phyloP scores from a whole-genome alignment of 805 yeast species.

The Ogataea trehalophila region DNA sequence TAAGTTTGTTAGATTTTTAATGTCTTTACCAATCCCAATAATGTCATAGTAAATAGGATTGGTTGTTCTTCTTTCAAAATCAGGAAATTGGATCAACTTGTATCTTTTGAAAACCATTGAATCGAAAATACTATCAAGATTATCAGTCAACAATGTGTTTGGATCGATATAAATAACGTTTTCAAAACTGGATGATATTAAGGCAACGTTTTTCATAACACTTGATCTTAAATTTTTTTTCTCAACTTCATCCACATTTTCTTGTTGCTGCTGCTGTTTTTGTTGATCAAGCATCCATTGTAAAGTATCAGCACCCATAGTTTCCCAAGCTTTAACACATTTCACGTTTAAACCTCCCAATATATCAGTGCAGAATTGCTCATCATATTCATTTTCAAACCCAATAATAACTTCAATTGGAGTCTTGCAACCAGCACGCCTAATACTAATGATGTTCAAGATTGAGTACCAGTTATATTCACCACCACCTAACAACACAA shows the following conservation, averaged over 20 bases:
- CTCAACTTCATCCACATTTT: not conserved
- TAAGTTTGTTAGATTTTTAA: conserved; percentile 25
- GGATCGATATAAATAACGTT: conserved; percentile 61
- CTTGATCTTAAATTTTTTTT: conserved; percentile 21
- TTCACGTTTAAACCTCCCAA: conserved; percentile 34
- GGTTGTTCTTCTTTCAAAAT: conserved; percentile 74
- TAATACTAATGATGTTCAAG: conserved; percentile 31
- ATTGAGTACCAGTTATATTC: conserved; percentile 31
- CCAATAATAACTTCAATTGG: conserved; percentile 38
- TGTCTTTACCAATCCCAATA: conserved; percentile 45
- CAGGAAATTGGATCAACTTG: conserved; percentile 63
- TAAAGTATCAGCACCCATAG: conserved; percentile 25
- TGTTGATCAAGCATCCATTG: not conserved
- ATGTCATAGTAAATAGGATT: conserved; percentile 61
- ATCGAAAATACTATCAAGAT: conserved; percentile 50
- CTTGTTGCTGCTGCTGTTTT: not conserved
- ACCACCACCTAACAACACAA: conserved; percentile 35
- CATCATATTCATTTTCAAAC: conserved; percentile 29
- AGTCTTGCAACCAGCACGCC: conserved; percentile 34
- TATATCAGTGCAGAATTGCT: conserved; percentile 31
- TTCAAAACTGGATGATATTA: conserved; percentile 38
- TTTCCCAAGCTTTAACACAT: conserved; percentile 34
- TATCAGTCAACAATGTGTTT: conserved; percentile 59
- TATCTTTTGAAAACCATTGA: conserved; percentile 45
- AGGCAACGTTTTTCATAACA: conserved; percentile 29